phyloP scores from a whole-genome alignment of 345 rosid genomes.

The Gossypium ekmanianum region DNA sequence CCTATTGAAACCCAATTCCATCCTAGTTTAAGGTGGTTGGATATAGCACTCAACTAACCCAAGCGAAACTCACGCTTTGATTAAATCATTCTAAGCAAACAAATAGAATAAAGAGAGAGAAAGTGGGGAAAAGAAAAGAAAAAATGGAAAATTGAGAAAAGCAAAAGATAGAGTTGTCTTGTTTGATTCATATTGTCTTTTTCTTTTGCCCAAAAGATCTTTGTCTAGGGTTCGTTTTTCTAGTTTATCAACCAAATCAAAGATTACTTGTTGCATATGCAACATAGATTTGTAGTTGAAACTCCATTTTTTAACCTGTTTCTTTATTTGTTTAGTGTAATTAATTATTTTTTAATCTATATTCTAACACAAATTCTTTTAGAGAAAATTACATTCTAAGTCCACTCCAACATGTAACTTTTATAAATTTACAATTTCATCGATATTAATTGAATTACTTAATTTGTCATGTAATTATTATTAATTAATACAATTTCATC shows the following conservation, averaged over 20 bases:
- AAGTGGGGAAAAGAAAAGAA: not conserved
- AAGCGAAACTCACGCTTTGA: not conserved
- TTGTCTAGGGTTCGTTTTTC: not conserved
- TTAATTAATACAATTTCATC: no score
- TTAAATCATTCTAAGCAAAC: not conserved
- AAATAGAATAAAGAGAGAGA: not conserved
- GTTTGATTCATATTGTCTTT: not conserved
- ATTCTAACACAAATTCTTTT: no score
- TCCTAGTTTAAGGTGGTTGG: not conserved
- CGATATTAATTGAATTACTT: no score
- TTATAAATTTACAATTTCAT: no score
- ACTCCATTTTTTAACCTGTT: not conserved
- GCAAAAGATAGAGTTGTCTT: not conserved
- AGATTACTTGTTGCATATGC: not conserved
- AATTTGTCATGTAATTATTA: no score
- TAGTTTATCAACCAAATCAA: not conserved
- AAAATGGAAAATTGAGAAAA: not conserved
- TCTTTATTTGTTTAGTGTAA: not conserved
- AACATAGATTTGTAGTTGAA: not conserved
- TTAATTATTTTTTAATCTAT: not conserved
- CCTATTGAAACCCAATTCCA: not conserved
- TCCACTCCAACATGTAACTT: no score
- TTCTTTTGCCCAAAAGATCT: constrained; percentile 5
- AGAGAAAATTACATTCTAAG: no score
- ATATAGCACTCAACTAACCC: not conserved